phyloP scores from a whole-genome alignment of 352 stramenopile species.

The Phytophthora pisi region DNA sequence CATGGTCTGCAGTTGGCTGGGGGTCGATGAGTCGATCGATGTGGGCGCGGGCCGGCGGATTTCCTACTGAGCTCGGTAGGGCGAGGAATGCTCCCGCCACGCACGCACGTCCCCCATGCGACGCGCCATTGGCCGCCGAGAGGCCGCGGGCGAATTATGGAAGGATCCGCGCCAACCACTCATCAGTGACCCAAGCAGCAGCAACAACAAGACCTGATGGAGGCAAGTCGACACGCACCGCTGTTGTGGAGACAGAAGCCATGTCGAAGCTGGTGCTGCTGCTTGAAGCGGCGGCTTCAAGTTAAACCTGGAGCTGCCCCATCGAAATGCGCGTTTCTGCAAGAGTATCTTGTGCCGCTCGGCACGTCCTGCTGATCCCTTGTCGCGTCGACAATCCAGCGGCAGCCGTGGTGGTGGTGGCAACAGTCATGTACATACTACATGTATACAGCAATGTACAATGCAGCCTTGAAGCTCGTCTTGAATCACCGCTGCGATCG shows the following conservation, averaged over 20 bases:
- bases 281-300: conserved; percentile 8
- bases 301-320: conserved; percentile 7
- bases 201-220: not conserved
- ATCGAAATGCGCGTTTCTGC: conserved; percentile 11
- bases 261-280: conserved; percentile 4
- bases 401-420: no score
- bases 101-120: conserved; percentile 21
- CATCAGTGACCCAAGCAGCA: not conserved
- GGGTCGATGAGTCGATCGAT: not conserved
- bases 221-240: not conserved
- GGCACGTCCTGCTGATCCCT: no score
- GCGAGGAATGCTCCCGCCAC: not conserved
- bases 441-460: no score
- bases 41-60: conserved; percentile 16
- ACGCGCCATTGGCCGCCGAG: conserved; percentile 22
- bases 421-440: no score
- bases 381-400: no score
- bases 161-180: conserved; percentile 13
- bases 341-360: conserved; percentile 17
- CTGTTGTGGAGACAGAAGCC: no score
- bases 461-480: no score
- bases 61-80: conserved; percentile 12
- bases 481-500: no score
- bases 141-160: conserved; percentile 21
- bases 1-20: conserved; percentile 14